These are phyloP conservation scores for Eucalyptus caleyi DNA, from an alignment of 345 rosid species.

Conservation along the genomic window DNA sequence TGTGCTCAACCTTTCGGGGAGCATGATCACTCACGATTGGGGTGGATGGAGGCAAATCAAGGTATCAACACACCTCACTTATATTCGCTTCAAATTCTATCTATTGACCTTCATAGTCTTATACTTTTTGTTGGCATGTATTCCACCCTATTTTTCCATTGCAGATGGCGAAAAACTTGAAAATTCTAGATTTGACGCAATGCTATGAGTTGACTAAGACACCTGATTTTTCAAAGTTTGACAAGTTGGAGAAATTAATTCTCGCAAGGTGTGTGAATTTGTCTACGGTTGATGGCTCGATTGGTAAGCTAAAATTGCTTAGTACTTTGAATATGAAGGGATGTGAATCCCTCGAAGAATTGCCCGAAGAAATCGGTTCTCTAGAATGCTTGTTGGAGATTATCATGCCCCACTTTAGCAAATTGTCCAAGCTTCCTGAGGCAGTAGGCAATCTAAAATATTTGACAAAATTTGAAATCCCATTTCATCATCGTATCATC, in stretches of 20 bases:
- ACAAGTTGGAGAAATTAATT: neutral
- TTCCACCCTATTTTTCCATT: neutral
- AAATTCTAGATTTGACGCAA: neutral
- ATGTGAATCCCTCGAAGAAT: neutral
- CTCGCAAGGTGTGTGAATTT: neutral
- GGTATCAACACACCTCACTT: neutral
- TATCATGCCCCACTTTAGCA: neutral
- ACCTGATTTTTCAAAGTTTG: neutral
- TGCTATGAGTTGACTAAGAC: neutral
- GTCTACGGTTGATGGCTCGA: neutral
- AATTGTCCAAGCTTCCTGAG: neutral
- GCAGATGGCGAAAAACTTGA: neutral
- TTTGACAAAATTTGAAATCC: neutral
- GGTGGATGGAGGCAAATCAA: neutral
- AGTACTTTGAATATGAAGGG: neutral
- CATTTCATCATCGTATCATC: too few species aligned
- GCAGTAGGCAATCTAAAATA: neutral
- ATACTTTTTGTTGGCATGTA: neutral
- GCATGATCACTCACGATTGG: neutral
- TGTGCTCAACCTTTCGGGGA: neutral
- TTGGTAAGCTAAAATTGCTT: neutral
- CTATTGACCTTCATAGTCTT: neutral
- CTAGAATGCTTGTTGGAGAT: neutral
- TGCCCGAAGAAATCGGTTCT: neutral
- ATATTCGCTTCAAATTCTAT: neutral